A percentile compares a stretch with the other conserved stretches of the same genome.
Evolutionary conservation across 2,329 filamentous ascomycete species (phyloP).

Genomic region (Ophiosphaerella korrae): DNA sequence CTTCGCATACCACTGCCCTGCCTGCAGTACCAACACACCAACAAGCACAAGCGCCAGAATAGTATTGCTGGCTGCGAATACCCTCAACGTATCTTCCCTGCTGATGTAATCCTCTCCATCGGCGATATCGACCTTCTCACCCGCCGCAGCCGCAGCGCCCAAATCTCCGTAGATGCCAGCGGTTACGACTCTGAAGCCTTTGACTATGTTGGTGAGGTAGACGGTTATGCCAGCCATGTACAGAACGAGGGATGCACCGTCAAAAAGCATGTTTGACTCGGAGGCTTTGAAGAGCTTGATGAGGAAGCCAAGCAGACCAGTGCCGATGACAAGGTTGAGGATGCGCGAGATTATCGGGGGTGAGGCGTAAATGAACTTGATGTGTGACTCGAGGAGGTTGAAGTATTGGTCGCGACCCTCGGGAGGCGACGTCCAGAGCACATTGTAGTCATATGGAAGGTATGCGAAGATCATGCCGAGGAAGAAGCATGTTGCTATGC

Average conservation of each 20-base stretch:
- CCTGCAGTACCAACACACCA: slow-evolving; percentile 89
- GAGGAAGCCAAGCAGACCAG: slow-evolving; percentile 86
- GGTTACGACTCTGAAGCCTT: slow-evolving; percentile 84
- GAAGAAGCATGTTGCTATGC: slow-evolving; percentile 82
- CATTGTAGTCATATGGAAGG: slow-evolving; percentile 93
- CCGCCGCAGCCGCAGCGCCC: slow-evolving; percentile 41
- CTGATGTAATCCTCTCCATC: slow-evolving; percentile 70
- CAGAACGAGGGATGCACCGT: slow-evolving; percentile 72
- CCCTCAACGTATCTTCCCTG: slow-evolving; percentile 86
- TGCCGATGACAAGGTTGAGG: slow-evolving; percentile 88
- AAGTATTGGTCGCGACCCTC: slow-evolving; percentile 72
- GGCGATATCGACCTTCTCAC: slow-evolving; percentile 9
- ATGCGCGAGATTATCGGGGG: slow-evolving; percentile 92
- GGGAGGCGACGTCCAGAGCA: slow-evolving; percentile 74
- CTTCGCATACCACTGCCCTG: slow-evolving; percentile 98
- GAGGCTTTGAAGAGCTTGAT: slow-evolving; percentile 92
- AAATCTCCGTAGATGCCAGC: slow-evolving; percentile 68
- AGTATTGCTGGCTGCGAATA: slow-evolving; percentile 92
- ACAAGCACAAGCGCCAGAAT: slow-evolving; percentile 92
- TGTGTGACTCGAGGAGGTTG: slow-evolving; percentile 84
- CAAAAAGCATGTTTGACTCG: slow-evolving; percentile 95
- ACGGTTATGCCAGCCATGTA: slow-evolving; percentile 88
- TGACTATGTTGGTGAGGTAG: slow-evolving; percentile 95
- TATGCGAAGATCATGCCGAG: slow-evolving; percentile 95
- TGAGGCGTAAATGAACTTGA: slow-evolving; percentile 87